These are phyloP conservation scores for Fomitopsis palustris DNA, from an alignment of 1,284 basidiomycete species.

Conservation along the genomic window DNA sequence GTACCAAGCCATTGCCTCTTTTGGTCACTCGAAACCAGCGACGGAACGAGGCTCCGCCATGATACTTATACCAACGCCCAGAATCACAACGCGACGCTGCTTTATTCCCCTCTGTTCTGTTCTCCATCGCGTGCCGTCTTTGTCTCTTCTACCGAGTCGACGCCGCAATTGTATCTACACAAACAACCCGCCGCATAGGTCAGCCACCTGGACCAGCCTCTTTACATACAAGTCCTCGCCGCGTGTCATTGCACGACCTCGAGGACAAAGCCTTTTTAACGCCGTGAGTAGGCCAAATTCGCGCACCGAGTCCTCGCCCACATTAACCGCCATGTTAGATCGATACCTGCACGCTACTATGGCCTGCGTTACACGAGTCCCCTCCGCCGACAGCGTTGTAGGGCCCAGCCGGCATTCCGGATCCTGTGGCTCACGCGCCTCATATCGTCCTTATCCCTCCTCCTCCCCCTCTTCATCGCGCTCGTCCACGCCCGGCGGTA, in stretches of 20 bases:
- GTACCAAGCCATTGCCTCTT: background rate
- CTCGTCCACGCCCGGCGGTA: background rate
- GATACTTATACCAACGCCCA: background rate
- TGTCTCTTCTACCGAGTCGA: background rate
- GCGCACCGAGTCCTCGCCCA: background rate
- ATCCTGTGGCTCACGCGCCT: background rate
- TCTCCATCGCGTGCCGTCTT: too few species aligned
- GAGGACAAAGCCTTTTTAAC: background rate
- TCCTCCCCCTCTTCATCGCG: background rate
- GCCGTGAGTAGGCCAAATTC: background rate
- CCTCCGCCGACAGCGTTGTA: background rate
- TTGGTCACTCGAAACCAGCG: slow-evolving; percentile 1
- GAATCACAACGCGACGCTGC: background rate
- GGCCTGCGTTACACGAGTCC: background rate
- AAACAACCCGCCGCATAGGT: background rate
- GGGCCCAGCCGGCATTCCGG: background rate
- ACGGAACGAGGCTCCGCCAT: background rate
- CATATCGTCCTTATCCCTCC: background rate
- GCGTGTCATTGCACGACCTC: background rate
- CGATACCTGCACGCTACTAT: background rate
- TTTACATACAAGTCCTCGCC: background rate
- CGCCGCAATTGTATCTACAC: background rate
- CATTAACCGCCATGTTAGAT: background rate
- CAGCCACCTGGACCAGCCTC: slow-evolving; percentile 1
- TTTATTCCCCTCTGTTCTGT: background rate